Evolutionary conservation across 176 grass and related monocot species (phyloP), one percentile per base, ranked within the genome.

Genomic region (Ensete glaucum): DNA sequence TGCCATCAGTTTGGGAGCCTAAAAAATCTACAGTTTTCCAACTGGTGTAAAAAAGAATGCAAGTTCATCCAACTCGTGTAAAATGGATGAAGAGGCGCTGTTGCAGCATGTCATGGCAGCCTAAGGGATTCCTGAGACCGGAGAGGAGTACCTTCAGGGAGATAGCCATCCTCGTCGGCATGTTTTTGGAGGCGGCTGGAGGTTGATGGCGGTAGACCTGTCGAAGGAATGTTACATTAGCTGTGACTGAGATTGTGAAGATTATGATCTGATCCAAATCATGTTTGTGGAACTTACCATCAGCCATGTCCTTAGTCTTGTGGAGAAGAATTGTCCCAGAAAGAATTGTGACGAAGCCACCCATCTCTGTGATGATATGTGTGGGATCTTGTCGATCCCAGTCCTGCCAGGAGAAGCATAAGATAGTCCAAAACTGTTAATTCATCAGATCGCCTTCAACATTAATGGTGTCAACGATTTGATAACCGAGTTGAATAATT

Each of bases 261-360:
- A 6, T 43, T 5, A 43, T 43, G 34, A 43, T 43, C 34, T 43
- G 34, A 43, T 43, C 3, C 34, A 43, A 6, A 43, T 3, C 3
- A 43, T 43, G 34, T 43, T 43, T 5, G 4, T 26, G 22, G 64
- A 75, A 0, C 77, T 63, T 81, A 97, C 94, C 94, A 85, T 97
- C 90, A 72, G 74, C 80, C 88, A 97, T 93, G 77, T 97, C 94
- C 88, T 97, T 97, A 12, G 94, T 97, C 77, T 89, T 97, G 69
- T 97, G 94, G 82, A 97, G 94, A 90, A 97, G 88, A 87, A 97
- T 93, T 11, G 94, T 97, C 54, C 94, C 94, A 52, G 94, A 87
- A 76, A 97, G 88, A 78, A 97, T 97, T 25, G 90, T 93, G 77
- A 93, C 84, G 52, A 97, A 97, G 74, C 90, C 94, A 76, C 90